A percentile compares a stretch with the other conserved stretches of the same genome.
Conservation (phyloP, 148 eudicot genomes). For the Rhododendron ferrugineum region DNA sequence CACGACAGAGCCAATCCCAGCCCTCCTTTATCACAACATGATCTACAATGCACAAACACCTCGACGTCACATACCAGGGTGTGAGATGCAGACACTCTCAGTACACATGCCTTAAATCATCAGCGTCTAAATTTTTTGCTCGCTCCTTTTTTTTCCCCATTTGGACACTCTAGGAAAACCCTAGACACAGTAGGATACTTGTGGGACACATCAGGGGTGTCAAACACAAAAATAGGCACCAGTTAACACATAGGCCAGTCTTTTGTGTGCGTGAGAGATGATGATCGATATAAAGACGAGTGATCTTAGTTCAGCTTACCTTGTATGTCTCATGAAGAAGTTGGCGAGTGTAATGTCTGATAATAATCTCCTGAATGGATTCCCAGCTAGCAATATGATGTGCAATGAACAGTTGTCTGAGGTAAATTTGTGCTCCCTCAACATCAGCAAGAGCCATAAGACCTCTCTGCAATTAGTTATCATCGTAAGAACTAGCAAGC, state of each 20-base stretch:
- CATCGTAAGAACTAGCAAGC: not conserved
- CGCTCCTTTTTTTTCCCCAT: not conserved
- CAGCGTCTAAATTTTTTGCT: not conserved
- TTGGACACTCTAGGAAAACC: not conserved
- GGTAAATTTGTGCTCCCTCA: conserved; percentile 85
- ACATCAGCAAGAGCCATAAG: conserved; percentile 95
- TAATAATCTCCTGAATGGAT: conserved; percentile 72
- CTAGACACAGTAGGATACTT: not conserved
- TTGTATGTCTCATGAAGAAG: conserved; percentile 95
- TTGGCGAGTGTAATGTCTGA: conserved; percentile 77
- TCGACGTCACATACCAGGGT: not conserved
- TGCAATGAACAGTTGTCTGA: conserved; percentile 53
- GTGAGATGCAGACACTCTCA: not conserved
- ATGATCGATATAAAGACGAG: not conserved
- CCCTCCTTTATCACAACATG: not conserved
- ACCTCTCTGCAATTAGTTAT: conserved; percentile 54
- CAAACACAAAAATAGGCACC: not conserved
- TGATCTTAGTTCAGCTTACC: conserved; percentile 30
- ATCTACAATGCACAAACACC: not conserved
- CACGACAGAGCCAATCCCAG: not conserved
- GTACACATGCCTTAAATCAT: not conserved
- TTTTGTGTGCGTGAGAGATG: not conserved
- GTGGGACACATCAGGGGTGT: not conserved
- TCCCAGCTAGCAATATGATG: conserved; percentile 98
- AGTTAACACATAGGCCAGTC: not conserved